phyloP scores from a whole-genome alignment of 73 alveolate species.

The Uronychia binucleata region DNA sequence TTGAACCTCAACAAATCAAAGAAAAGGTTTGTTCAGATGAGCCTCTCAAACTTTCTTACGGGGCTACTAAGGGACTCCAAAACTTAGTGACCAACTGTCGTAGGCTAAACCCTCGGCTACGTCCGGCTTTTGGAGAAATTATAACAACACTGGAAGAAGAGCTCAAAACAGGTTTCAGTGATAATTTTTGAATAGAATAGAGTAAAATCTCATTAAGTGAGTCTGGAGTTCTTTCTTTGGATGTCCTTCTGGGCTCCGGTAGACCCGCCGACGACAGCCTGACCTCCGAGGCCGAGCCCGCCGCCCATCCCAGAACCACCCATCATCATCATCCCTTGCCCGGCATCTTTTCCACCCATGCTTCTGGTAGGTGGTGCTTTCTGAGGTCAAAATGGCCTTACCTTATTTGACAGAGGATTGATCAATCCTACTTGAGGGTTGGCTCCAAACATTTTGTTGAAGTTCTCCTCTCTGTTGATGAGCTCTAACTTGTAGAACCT shows the following conservation, averaged over 20 bases:
- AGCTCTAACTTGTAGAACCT: slow-evolving; percentile 95
- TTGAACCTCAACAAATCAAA: slow-evolving; percentile 89
- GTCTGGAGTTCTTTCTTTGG: background rate
- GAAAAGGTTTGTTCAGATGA: slow-evolving; percentile 81
- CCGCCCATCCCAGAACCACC: background rate
- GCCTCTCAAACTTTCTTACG: slow-evolving; percentile 49
- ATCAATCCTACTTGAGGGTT: slow-evolving; percentile 81
- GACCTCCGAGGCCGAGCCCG: background rate
- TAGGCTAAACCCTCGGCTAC: background rate
- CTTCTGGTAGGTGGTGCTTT: background rate
- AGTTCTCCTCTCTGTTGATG: slow-evolving; percentile 92
- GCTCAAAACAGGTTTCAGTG: background rate
- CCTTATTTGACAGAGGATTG: slow-evolving; percentile 64
- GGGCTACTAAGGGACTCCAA: background rate
- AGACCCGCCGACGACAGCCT: background rate
- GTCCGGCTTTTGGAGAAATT: background rate
- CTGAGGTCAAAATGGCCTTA: background rate
- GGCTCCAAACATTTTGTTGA: slow-evolving; percentile 89
- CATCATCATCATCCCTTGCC: background rate
- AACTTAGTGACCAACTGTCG: background rate
- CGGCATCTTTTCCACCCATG: background rate
- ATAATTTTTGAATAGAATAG: background rate
- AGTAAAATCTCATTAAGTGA: background rate
- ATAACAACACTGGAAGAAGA: background rate
- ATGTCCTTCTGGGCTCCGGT: background rate